These are phyloP conservation scores for Golubevia sp. DNA, from an alignment of 1,284 basidiomycete species.

Conservation along the genomic window DNA sequence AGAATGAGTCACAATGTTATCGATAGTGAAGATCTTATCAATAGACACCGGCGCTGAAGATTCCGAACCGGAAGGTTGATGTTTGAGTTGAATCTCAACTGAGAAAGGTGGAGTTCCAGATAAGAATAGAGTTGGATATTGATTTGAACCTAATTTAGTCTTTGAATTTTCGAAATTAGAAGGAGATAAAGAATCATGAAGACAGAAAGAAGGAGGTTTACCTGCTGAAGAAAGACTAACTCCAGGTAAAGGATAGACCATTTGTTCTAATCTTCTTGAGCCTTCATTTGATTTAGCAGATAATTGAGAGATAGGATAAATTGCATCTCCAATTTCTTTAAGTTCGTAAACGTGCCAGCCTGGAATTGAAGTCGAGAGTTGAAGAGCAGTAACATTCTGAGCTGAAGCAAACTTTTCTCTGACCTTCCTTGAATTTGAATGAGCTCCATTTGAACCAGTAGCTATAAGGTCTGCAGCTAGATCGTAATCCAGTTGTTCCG, in stretches of 20 bases:
- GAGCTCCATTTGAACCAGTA: slow-evolving; percentile 68
- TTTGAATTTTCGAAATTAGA: slow-evolving; percentile 61
- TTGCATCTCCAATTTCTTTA: slow-evolving; percentile 80
- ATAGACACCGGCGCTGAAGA: slow-evolving; percentile 53
- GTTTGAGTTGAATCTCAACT: slow-evolving; percentile 75
- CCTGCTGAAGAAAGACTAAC: slow-evolving; percentile 64
- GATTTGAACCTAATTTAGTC: slow-evolving; percentile 31
- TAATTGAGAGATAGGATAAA: slow-evolving; percentile 66
- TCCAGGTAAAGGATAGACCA: slow-evolving; percentile 34
- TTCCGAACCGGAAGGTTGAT: slow-evolving; percentile 65
- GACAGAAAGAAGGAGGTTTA: slow-evolving; percentile 76
- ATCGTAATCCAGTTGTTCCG: slow-evolving; percentile 13
- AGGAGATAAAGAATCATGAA: slow-evolving; percentile 67
- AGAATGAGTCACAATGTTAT: slow-evolving; percentile 78
- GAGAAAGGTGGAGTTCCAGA: slow-evolving; percentile 84
- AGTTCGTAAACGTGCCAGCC: slow-evolving; percentile 88
- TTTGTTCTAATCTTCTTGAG: slow-evolving; percentile 35
- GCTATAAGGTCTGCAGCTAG: slow-evolving; percentile 81
- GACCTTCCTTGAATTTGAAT: slow-evolving; percentile 66
- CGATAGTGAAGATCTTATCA: slow-evolving; percentile 75
- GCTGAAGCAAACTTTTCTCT: slow-evolving; percentile 83
- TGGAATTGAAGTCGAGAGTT: slow-evolving; percentile 76
- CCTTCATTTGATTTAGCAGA: slow-evolving; percentile 69
- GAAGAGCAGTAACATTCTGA: slow-evolving; percentile 78
- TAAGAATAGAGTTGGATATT: slow-evolving; percentile 68